Evolutionary conservation across 2,329 filamentous ascomycete species (phyloP).

Genomic region (Mycosphaerella sp.): DNA sequence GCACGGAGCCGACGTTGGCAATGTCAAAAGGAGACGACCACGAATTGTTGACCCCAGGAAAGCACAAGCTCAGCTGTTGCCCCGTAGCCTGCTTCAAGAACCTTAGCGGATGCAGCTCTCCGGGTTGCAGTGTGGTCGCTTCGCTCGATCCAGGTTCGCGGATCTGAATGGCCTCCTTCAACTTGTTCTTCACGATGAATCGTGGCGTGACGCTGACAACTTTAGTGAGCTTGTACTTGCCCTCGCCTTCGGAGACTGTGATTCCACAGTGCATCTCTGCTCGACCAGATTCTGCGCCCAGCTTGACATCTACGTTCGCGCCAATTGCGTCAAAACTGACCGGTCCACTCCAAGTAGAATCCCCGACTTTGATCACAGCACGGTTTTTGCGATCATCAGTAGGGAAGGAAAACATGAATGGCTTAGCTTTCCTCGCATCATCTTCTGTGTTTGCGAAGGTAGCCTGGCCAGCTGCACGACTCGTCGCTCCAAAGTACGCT

Average conservation of each 20-base stretch:
- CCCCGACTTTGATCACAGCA: constrained; percentile 76
- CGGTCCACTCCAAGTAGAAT: constrained; percentile 93
- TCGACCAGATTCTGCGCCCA: constrained; percentile 63
- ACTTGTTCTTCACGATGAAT: constrained; percentile 89
- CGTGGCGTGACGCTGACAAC: constrained; percentile 88
- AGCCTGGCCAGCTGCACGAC: constrained; percentile 74
- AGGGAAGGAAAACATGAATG: constrained; percentile 93
- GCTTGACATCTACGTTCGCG: constrained; percentile 79
- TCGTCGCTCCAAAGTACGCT: constrained; percentile 76
- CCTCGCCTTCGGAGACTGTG: constrained; percentile 81
- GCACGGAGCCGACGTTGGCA: constrained; percentile 82
- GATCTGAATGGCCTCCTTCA: constrained; percentile 81
- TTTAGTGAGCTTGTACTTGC: constrained; percentile 97
- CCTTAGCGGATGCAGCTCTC: constrained; percentile 78
- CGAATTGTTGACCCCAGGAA: constrained; percentile 88
- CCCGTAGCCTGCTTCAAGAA: constrained; percentile 77
- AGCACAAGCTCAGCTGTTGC: constrained; percentile 89
- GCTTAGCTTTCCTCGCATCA: constrained; percentile 66
- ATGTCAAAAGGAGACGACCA: constrained; percentile 99
- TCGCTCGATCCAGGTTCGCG: constrained; percentile 88
- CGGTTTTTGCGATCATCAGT: constrained; percentile 88
- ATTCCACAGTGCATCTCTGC: constrained; percentile 89
- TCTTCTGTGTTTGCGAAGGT: constrained; percentile 51
- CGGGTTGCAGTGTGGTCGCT: constrained; percentile 67
- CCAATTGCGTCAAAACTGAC: constrained; percentile 98